phyloP scores from a whole-genome alignment of 345 rosid genomes.

The Eucalyptus cladocalyx region DNA sequence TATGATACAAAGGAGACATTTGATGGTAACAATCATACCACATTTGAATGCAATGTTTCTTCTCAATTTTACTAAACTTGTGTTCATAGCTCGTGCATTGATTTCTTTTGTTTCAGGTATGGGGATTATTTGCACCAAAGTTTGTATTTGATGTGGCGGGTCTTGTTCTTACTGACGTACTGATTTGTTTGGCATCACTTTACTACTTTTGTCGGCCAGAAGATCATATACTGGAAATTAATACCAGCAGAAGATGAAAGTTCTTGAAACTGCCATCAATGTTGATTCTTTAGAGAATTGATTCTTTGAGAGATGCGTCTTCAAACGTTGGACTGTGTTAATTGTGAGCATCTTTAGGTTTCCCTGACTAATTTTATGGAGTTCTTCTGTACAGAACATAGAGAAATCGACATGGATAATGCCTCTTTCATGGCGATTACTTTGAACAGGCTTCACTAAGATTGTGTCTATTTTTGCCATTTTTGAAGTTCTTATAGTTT shows the following conservation, averaged over 20 bases:
- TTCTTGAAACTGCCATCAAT: neutral
- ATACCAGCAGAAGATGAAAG: neutral
- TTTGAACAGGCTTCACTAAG: neutral
- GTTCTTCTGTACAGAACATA: neutral
- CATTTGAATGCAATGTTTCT: neutral
- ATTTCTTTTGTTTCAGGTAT: constrained; percentile 50
- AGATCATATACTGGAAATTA: neutral
- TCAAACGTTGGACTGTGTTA: neutral
- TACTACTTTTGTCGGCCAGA: constrained; percentile 16
- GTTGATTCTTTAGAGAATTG: neutral
- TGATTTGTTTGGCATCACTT: constrained; percentile 57
- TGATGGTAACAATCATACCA: constrained; percentile 40
- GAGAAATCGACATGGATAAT: neutral
- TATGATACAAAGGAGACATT: constrained; percentile 80
- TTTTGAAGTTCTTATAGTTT: neutral
- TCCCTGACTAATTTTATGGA: neutral
- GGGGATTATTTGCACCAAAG: constrained; percentile 95
- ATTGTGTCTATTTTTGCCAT: neutral
- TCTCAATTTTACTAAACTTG: neutral
- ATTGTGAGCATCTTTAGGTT: neutral
- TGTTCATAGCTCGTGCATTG: neutral
- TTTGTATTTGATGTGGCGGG: constrained; percentile 77
- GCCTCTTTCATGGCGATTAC: neutral
- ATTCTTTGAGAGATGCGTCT: neutral
- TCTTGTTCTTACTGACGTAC: constrained; percentile 44